Conservation (phyloP, 306 rosid genomes). For the Malus fusca region DNA sequence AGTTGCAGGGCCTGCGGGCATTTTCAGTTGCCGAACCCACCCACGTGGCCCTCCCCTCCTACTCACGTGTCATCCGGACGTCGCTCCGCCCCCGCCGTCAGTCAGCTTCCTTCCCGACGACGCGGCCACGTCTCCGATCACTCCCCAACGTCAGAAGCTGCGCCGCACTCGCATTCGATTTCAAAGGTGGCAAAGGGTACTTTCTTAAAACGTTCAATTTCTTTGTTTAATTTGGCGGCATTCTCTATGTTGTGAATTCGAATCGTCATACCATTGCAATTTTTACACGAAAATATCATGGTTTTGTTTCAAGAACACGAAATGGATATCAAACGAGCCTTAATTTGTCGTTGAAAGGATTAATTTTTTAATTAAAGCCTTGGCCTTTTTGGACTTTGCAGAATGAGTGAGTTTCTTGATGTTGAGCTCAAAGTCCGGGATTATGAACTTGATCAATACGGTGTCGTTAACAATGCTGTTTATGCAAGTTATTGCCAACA, state of each 20-base stretch:
- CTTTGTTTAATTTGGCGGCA: neutral
- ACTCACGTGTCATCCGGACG: slow-evolving; percentile 9
- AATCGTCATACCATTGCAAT: neutral
- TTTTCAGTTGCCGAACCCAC: slow-evolving; percentile 22
- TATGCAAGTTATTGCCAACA: slow-evolving; percentile 93
- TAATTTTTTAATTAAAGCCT: too few relatives aligned
- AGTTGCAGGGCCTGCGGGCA: slow-evolving; percentile 15
- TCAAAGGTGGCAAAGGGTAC: slow-evolving; percentile 55
- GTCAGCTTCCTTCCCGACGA: slow-evolving; percentile 15
- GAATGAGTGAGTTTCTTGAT: slow-evolving; percentile 29
- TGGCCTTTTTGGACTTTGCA: too few relatives aligned
- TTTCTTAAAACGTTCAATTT: neutral
- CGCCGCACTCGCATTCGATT: slow-evolving; percentile 23
- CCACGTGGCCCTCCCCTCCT: slow-evolving; percentile 14
- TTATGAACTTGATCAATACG: slow-evolving; percentile 88
- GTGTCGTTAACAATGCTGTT: slow-evolving; percentile 86
- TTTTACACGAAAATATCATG: neutral
- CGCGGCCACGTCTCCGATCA: slow-evolving; percentile 30
- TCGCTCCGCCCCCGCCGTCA: slow-evolving; percentile 15
- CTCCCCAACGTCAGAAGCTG: slow-evolving; percentile 19
- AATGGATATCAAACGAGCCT: too few relatives aligned
- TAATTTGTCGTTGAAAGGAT: too few relatives aligned
- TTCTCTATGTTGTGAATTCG: neutral
- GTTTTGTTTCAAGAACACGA: neutral
- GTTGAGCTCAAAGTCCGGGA: slow-evolving; percentile 81